A percentile compares a stretch with the other conserved stretches of the same genome.
Conservation (phyloP, 331 rosid genomes). For the Phaseolus coccineus region DNA sequence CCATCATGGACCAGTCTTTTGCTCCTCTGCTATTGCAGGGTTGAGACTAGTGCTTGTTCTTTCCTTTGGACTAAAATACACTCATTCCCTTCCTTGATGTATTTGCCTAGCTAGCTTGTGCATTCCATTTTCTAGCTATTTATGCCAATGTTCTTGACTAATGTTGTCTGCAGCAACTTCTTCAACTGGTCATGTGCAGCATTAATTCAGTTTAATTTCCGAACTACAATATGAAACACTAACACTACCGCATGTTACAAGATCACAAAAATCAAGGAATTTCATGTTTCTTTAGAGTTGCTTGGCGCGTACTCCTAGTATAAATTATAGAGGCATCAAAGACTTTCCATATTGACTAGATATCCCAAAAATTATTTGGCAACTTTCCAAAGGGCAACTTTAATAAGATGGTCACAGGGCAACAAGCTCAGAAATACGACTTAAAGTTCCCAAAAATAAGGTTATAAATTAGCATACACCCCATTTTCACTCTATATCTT, state of each 20-base stretch:
- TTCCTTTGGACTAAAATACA: neutral
- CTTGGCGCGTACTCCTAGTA: conserved; percentile 37
- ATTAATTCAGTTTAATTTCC: neutral
- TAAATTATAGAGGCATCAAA: neutral
- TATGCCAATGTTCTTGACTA: conserved; percentile 1
- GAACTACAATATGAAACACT: neutral
- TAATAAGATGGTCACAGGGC: conserved; percentile 21
- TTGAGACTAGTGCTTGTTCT: neutral
- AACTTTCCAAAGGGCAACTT: neutral
- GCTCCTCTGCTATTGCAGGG: neutral
- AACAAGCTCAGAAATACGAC: neutral
- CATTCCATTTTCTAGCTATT: conserved; percentile 1
- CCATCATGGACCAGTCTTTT: neutral
- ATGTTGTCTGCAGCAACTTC: conserved; percentile 4
- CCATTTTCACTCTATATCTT: too few relatives aligned
- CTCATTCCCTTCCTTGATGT: neutral
- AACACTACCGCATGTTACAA: conserved; percentile 26
- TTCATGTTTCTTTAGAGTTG: conserved; percentile 23
- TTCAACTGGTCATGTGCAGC: conserved; percentile 8
- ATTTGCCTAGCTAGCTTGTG: neutral
- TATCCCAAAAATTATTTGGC: neutral
- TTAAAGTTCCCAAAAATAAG: neutral
- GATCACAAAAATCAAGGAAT: conserved; percentile 28
- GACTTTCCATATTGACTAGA: conserved; percentile 17
- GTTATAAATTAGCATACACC: neutral